These are phyloP conservation scores for Marasmius tenuissimus DNA, from an alignment of 1,284 basidiomycete species.

Conservation along the genomic window DNA sequence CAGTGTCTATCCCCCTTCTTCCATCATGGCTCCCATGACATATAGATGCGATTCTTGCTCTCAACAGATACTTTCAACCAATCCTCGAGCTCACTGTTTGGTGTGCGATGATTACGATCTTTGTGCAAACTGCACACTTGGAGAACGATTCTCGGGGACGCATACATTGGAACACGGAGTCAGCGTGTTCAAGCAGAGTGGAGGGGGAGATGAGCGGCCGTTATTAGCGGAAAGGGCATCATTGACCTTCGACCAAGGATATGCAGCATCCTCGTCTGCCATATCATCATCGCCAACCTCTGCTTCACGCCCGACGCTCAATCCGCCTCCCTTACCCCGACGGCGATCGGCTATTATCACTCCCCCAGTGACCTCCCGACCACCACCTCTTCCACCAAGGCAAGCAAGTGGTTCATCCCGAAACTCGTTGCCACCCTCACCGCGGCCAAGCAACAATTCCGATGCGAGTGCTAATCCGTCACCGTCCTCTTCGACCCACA, in stretches of 20 bases:
- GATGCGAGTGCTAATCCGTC: not conserved
- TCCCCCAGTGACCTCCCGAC: not conserved
- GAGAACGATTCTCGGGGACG: not conserved
- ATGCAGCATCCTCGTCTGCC: no score
- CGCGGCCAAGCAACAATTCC: not conserved
- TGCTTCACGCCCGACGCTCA: not conserved
- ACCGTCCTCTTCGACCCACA: not conserved
- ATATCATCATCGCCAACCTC: not conserved
- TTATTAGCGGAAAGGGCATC: not conserved
- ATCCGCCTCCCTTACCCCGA: not conserved
- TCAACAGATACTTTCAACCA: not conserved
- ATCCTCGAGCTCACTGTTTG: slow-evolving; percentile 11
- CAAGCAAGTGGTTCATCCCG: not conserved
- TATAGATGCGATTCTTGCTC: slow-evolving; percentile 8
- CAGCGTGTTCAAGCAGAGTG: slow-evolving; percentile 6
- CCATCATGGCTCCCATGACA: not conserved
- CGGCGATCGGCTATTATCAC: not conserved
- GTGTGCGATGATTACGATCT: slow-evolving; percentile 12
- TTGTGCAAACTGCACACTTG: slow-evolving; percentile 7
- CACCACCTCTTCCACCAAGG: not conserved
- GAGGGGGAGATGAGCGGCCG: not conserved
- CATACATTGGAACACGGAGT: slow-evolving; percentile 6
- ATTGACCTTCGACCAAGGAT: not conserved
- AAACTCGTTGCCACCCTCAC: not conserved
- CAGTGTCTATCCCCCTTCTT: not conserved